These are phyloP conservation scores for Aurantiochytrium sp. DNA, from an alignment of 108 stramenopile genomes.

Conservation along the genomic window DNA sequence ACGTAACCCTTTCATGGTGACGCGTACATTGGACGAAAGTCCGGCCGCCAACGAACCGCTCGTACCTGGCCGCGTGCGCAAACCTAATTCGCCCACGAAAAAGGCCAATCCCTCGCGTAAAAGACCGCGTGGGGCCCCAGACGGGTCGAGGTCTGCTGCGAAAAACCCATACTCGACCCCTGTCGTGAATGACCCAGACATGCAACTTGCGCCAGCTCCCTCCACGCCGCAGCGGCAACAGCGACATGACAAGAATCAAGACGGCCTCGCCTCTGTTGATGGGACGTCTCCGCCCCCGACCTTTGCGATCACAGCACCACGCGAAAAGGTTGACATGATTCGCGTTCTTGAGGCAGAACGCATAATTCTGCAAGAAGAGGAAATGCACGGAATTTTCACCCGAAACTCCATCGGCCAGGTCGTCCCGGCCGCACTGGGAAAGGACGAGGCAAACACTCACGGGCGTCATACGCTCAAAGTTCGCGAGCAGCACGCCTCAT, in stretches of 20 bases:
- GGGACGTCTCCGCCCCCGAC: background rate
- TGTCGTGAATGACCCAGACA: background rate
- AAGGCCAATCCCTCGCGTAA: background rate
- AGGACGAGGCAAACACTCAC: background rate
- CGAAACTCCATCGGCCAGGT: background rate
- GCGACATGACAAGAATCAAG: no score
- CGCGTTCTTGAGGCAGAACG: background rate
- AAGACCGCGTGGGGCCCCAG: background rate
- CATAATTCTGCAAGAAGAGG: background rate
- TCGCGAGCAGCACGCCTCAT: background rate
- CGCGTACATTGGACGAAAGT: conserved; percentile 24
- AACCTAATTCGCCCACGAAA: background rate
- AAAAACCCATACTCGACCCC: background rate
- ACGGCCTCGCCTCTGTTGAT: no score
- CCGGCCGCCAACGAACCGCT: background rate
- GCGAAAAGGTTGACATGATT: background rate
- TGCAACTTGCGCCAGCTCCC: background rate
- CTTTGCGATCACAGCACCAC: background rate
- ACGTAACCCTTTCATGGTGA: conserved; percentile 40
- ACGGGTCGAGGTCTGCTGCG: background rate
- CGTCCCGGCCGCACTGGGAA: background rate
- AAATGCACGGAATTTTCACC: background rate
- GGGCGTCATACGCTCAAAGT: background rate
- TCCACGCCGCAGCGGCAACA: background rate
- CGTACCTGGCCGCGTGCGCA: background rate